Conservation (phyloP, 495 filamentous ascomycete genomes). For the Aspergillus sclerotioniger region DNA sequence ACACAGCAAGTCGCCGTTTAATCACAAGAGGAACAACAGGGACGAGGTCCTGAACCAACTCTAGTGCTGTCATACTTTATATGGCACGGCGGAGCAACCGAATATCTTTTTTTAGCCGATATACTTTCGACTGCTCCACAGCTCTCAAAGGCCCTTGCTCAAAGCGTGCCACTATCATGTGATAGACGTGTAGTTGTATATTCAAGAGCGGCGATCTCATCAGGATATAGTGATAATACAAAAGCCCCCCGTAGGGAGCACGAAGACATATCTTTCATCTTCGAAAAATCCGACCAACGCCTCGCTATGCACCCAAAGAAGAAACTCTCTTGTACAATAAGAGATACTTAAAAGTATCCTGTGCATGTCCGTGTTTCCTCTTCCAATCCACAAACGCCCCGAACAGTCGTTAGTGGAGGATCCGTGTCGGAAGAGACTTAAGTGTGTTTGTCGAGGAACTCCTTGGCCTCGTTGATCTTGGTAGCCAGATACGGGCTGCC, state of each 20-base stretch:
- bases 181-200: conserved; percentile 24
- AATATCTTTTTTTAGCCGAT: no score
- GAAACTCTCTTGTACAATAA: conserved; percentile 21
- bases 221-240: conserved; percentile 34
- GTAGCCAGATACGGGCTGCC: conserved; percentile 95
- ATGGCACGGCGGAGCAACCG: no score
- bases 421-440: conserved; percentile 13
- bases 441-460: conserved; percentile 79
- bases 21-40: no score
- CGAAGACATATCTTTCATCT: conserved; percentile 25
- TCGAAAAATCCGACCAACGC: conserved; percentile 41
- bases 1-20: no score
- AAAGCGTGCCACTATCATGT: neutral
- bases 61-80: no score
- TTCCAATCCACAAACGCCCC: neutral
- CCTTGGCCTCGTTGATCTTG: conserved; percentile 98
- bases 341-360: conserved; percentile 4
- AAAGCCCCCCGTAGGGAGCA: conserved; percentile 21
- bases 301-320: conserved; percentile 47
- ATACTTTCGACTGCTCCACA: neutral
- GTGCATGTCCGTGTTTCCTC: neutral
- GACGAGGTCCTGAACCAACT: no score
- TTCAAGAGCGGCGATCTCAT: conserved; percentile 45
- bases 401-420: neutral
- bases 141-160: neutral